A percentile compares a stretch with the other conserved stretches of the same genome.
Conservation (phyloP, 352 stramenopile species). For the Thalassiosira mediterranea region DNA sequence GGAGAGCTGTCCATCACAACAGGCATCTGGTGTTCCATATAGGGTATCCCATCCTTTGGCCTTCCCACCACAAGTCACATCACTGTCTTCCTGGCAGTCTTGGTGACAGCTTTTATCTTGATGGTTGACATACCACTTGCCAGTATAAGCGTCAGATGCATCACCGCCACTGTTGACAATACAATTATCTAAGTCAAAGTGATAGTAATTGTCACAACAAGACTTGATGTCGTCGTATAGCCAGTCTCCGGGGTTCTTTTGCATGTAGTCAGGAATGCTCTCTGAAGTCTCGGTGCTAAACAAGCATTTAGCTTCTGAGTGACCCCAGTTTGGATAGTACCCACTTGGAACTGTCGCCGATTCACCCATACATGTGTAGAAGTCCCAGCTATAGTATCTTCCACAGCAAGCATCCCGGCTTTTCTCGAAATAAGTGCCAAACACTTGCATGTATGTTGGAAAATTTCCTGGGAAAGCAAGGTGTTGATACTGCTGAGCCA, state of each 20-base stretch:
- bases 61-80: conserved; percentile 1
- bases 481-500: too few species aligned
- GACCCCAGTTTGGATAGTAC: conserved; percentile 19
- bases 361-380: conserved; percentile 5
- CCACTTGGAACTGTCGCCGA: conserved; percentile 1
- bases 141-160: background rate
- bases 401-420: conserved; percentile 22
- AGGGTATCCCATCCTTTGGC: conserved; percentile 5
- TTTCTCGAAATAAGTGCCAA: conserved; percentile 8
- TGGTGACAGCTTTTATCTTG: conserved; percentile 7
- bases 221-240: conserved; percentile 11
- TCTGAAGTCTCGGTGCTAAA: background rate
- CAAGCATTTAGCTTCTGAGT: conserved; percentile 4
- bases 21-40: conserved; percentile 1
- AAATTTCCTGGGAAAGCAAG: too few species aligned
- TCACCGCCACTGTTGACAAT: background rate
- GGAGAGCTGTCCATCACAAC: background rate
- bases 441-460: conserved; percentile 2
- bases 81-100: conserved; percentile 9
- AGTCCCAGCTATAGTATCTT: conserved; percentile 11
- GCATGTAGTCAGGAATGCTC: conserved; percentile 13
- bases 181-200: conserved; percentile 5
- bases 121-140: conserved; percentile 21
- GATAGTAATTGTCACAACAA: conserved; percentile 16
- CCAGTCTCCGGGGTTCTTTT: conserved; percentile 13